Conservation (phyloP, 2,329 filamentous ascomycete genomes). For the Aspergillus sp. region DNA sequence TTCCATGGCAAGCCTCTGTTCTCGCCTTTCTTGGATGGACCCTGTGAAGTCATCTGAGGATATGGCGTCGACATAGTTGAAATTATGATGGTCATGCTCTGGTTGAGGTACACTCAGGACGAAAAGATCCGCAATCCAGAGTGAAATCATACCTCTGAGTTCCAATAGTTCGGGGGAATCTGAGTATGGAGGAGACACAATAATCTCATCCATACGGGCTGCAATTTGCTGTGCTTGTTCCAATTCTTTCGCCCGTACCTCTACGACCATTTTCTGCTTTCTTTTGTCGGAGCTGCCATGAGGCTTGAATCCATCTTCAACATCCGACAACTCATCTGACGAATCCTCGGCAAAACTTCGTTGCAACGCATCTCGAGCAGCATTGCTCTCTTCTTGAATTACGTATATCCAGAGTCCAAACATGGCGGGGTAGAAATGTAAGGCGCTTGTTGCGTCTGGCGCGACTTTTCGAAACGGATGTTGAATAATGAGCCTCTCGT, state of each 20-base stretch:
- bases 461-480: conserved; percentile 61
- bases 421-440: conserved; percentile 76
- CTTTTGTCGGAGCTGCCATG: conserved; percentile 27
- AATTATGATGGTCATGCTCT: conserved; percentile 8
- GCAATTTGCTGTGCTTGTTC: conserved; percentile 57
- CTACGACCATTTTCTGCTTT: conserved; percentile 19
- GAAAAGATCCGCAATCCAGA: conserved; percentile 67
- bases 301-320: conserved; percentile 22
- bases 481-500: conserved; percentile 70
- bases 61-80: conserved; percentile 12
- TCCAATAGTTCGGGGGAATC: conserved; percentile 60
- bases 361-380: conserved; percentile 36
- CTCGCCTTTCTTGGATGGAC: conserved; percentile 25
- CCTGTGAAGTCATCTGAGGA: conserved; percentile 16
- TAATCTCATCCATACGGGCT: conserved; percentile 61
- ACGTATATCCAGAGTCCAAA: conserved; percentile 76
- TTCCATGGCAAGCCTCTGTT: conserved; percentile 28
- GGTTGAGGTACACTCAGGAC: conserved; percentile 25
- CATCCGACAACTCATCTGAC: conserved; percentile 24
- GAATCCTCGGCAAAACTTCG: conserved; percentile 14
- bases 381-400: conserved; percentile 54
- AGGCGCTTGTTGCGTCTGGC: conserved; percentile 54
- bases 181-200: conserved; percentile 64
- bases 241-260: conserved; percentile 48
- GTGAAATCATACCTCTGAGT: conserved; percentile 64